Evolutionary conservation across 495 filamentous ascomycete genomes (phyloP), one percentile per base, ranked within the genome.

Genomic region (Penicillium lividum): DNA sequence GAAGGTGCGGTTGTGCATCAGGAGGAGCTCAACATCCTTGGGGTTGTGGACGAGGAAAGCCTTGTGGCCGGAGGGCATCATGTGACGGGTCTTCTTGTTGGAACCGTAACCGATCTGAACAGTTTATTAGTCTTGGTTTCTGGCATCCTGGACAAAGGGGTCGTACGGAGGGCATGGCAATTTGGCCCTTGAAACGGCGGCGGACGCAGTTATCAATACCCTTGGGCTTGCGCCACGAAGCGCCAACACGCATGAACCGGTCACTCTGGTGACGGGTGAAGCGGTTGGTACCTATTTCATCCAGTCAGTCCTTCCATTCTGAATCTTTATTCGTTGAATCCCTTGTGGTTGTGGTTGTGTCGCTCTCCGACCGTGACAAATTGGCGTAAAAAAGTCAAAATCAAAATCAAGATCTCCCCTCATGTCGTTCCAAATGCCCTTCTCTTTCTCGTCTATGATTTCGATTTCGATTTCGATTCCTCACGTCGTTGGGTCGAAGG

Each of bases 11-110:
- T 98, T 98, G 88, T 98, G 95, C 94, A 98, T 98, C 60, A 98
- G 85, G 67, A 98, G 89, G 60, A 98, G 88, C 80, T 98, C 93
- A 72, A 98, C 88, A 71, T 98, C 95, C 73, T 85, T 80, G 77
- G 86, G 74, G 86, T 97, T 98, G 85, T 91, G 88, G 80, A 98
- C 94, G 74, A 98, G 87, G 87, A 98, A 98, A 58, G 94, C 92
- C 85, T 98, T 98, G 87, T 97, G 94, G 81, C 94, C 94, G 70
- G 92, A 96, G 73, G 94, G 95, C 87, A 93, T 96, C 85, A 97
- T 87, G 84, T 98, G 92, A 63, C 89, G 86, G 72, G 94, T 98
- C 86, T 97, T 98, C 86, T 88, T 94, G 88, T 98, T 97, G 79
- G 86, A 90, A 66, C 94, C 93, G 77, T 92, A 98, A 65, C 94